These are phyloP conservation scores for Spencermartinsiella europaea DNA, from an alignment of 805 yeast species.

Conservation along the genomic window DNA sequence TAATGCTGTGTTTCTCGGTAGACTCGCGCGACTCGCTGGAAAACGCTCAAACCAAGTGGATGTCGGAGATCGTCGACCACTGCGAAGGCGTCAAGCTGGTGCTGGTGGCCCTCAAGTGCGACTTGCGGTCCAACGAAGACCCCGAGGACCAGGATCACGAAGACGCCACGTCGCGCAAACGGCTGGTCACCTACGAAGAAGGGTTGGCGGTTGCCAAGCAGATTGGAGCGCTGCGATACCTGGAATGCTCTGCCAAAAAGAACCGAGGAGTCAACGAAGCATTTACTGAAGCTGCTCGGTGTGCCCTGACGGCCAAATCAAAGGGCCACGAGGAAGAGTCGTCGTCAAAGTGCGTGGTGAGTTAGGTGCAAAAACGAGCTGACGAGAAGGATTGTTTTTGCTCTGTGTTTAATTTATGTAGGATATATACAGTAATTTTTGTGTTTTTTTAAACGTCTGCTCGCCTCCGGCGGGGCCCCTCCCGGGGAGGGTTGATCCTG, in stretches of 20 bases:
- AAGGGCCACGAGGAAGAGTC: constrained; percentile 47
- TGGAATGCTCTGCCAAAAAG: constrained; percentile 95
- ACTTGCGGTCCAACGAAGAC: constrained; percentile 68
- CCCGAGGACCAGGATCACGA: constrained; percentile 24
- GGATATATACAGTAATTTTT: no score
- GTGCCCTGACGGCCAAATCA: constrained; percentile 85
- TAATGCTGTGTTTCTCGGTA: constrained; percentile 92
- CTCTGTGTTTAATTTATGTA: no score
- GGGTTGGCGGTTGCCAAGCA: constrained; percentile 89
- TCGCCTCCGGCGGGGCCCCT: no score
- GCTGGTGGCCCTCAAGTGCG: constrained; percentile 91
- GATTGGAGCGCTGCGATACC: constrained; percentile 88
- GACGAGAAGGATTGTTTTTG: not conserved
- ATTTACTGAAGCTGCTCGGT: constrained; percentile 96
- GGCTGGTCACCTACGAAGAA: constrained; percentile 80
- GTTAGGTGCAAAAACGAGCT: constrained; percentile 7
- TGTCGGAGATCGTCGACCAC: constrained; percentile 92
- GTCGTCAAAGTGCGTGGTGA: constrained; percentile 23
- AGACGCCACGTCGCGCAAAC: constrained; percentile 34
- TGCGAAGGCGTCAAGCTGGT: constrained; percentile 95
- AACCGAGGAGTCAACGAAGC: constrained; percentile 99
- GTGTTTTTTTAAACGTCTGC: not conserved
- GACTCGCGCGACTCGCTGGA: constrained; percentile 93
- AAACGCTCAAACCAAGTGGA: constrained; percentile 95
- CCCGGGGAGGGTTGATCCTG: no score